Conservation (phyloP, 768 basidiomycete species). For the Crepidotus variabilis region DNA sequence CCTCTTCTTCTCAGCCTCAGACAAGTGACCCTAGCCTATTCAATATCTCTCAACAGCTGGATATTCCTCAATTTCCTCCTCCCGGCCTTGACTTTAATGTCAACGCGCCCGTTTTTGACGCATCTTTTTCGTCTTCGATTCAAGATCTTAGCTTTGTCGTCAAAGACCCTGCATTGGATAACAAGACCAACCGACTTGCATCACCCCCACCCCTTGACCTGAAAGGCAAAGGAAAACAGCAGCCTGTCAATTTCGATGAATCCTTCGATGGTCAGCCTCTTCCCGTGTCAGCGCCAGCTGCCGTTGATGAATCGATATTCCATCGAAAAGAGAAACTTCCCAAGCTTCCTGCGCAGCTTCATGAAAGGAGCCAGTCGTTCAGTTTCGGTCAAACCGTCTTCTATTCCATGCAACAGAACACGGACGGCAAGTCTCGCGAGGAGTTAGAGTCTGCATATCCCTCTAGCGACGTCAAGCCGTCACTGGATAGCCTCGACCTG, state of each 20-base stretch:
- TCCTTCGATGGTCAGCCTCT: slow-evolving; percentile 14
- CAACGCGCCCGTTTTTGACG: slow-evolving; percentile 28
- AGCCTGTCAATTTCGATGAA: slow-evolving; percentile 15
- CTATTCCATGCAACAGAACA: slow-evolving; percentile 39
- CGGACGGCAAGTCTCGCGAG: slow-evolving; percentile 16
- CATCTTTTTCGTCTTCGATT: slow-evolving; percentile 32
- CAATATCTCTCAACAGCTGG: slow-evolving; percentile 53
- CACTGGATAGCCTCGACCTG: slow-evolving; percentile 19
- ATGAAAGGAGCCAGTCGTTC: slow-evolving; percentile 66
- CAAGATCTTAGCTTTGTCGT: slow-evolving; percentile 24
- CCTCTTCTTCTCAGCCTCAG: slow-evolving; percentile 33
- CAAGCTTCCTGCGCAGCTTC: slow-evolving; percentile 30
- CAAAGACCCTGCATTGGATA: slow-evolving; percentile 11
- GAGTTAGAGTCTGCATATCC: slow-evolving; percentile 24
- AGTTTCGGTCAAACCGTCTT: slow-evolving; percentile 64
- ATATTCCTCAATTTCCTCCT: slow-evolving; percentile 45
- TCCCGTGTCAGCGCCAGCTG: slow-evolving; percentile 15
- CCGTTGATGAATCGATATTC: slow-evolving; percentile 42
- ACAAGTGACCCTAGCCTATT: slow-evolving; percentile 49
- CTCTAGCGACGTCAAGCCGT: slow-evolving; percentile 23
- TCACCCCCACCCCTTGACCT: slow-evolving; percentile 39
- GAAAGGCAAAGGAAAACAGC: slow-evolving; percentile 37
- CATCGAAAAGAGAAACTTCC: slow-evolving; percentile 38
- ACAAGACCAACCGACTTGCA: slow-evolving; percentile 28
- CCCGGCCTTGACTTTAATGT: slow-evolving; percentile 39